Percentiles rank a stretch among this genome's conserved stretches.
Evolutionary conservation across 352 stramenopile species (phyloP).

Genomic region (Phytopythium litorale): DNA sequence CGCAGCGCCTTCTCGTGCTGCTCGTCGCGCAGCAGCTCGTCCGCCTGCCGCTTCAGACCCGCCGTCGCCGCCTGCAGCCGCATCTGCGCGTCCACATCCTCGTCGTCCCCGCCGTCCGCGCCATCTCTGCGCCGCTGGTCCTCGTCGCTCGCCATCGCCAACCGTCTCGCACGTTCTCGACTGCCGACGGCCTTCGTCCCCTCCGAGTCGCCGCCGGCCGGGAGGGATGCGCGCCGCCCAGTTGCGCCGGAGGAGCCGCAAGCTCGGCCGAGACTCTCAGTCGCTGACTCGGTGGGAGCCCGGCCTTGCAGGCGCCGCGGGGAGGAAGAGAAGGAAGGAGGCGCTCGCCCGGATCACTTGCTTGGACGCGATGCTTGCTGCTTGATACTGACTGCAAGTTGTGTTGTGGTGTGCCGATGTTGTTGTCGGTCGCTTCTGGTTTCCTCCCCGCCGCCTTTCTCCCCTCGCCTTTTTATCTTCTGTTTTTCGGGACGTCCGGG

Average conservation of each 20-base stretch:
- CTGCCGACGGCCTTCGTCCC: not conserved
- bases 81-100: slow-evolving; percentile 44
- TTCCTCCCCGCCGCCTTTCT: not conserved
- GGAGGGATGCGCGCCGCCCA: not conserved
- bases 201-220: not conserved
- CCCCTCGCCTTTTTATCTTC: not conserved
- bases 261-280: not conserved
- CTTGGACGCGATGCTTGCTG: not conserved
- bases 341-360: not conserved
- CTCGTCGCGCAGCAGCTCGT: slow-evolving; percentile 55
- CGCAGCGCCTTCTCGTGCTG: slow-evolving; percentile 48
- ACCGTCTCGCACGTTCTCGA: not conserved
- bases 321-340: not conserved
- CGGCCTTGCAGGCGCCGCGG: too few species aligned
- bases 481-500: slow-evolving; percentile 5
- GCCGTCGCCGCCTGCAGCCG: slow-evolving; percentile 33
- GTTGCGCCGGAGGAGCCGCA: not conserved
- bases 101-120: slow-evolving; percentile 3
- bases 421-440: not conserved
- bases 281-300: too few species aligned
- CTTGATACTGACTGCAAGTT: not conserved
- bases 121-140: slow-evolving; percentile 14
- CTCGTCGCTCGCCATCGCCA: slow-evolving; percentile 23
- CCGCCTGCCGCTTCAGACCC: slow-evolving; percentile 59
- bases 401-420: not conserved